Evolutionary conservation across 176 grass and related monocot species (phyloP), one percentile per base, ranked within the genome.

Genomic region (Phoenix roebelenii): DNA sequence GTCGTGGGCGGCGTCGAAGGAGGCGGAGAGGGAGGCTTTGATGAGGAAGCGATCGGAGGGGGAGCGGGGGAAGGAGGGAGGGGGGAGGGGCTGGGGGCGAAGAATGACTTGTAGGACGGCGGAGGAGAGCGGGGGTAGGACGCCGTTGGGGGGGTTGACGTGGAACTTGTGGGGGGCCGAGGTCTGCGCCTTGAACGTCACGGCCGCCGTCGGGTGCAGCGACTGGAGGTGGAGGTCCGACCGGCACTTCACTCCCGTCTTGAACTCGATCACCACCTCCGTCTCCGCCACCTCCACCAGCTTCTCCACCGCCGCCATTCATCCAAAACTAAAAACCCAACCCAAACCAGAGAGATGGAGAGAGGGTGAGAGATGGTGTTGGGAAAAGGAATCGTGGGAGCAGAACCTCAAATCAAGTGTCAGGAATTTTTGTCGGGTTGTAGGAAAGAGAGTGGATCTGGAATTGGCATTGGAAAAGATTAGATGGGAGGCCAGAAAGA

Each of bases 161-260:
- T 90, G 91, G 86, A 95, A 95, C 73, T 90, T 90, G 74, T 86
- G 69, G 20, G 91, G 91, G 32, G 86, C 86, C 57, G 86, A 95
- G 49, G 86, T 95, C 71, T 90, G 91, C 1, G 90, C 87, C 76
- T 90, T 95, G 86, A 90, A 95, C 50, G 80, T 60, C 50, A 95
- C 81, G 60, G 80, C 70, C 64, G 76, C 83, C 25, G 77, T 51
- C 0, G 77, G 65, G 18, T 95, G 83, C 14, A 87, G 68, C 0
- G 86, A 95, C 7, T 71, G 80, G 73, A 95, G 74, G 67, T 80
- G 91, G 57, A 95, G 77, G 57, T 78, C 77, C 0, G 83, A 77
- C 49, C 77, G 77, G 83, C 91, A 96, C 74, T 87, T 90, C 64
- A 77, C 19, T 16, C 78, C 59, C 48, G 80, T 80, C 74, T 82